Conservation (phyloP, 1,284 basidiomycete species). For the Xerocomus tenax region DNA sequence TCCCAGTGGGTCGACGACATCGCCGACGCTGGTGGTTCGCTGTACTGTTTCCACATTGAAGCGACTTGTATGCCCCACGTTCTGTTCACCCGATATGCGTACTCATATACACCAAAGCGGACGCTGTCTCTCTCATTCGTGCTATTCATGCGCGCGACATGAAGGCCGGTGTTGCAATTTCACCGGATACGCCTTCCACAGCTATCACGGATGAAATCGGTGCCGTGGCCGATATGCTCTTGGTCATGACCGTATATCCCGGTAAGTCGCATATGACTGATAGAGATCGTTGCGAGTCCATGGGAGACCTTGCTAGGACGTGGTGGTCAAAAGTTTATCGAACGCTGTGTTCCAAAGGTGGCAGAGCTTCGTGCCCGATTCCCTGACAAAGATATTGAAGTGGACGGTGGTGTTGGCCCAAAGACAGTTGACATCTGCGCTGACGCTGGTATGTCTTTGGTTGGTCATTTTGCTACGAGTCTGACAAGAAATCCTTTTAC, state of each 20-base stretch:
- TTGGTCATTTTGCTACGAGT: not conserved
- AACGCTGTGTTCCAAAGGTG: slow-evolving; percentile 88
- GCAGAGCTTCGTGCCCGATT: slow-evolving; percentile 87
- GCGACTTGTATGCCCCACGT: slow-evolving; percentile 64
- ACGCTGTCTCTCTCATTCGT: slow-evolving; percentile 67
- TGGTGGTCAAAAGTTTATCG: slow-evolving; percentile 95
- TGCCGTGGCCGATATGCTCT: slow-evolving; percentile 78
- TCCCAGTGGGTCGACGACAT: slow-evolving; percentile 91
- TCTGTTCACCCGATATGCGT: slow-evolving; percentile 3
- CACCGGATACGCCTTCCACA: slow-evolving; percentile 80
- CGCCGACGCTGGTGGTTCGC: slow-evolving; percentile 86
- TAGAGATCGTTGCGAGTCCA: not conserved
- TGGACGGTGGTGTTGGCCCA: slow-evolving; percentile 93
- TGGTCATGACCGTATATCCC: slow-evolving; percentile 96
- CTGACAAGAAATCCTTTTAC: not conserved
- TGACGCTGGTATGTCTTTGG: slow-evolving; percentile 61
- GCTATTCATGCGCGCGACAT: slow-evolving; percentile 70
- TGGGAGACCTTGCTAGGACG: slow-evolving; percentile 43
- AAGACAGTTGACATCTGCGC: slow-evolving; percentile 87
- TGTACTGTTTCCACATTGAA: slow-evolving; percentile 97
- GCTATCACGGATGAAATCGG: slow-evolving; percentile 81
- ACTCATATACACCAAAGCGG: slow-evolving; percentile 39
- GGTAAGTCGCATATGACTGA: slow-evolving; percentile 36
- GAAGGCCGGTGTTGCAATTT: slow-evolving; percentile 91
- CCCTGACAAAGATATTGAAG: slow-evolving; percentile 90